phyloP scores from a whole-genome alignment of 257 asterid species.

The Lycium ferocissimum region DNA sequence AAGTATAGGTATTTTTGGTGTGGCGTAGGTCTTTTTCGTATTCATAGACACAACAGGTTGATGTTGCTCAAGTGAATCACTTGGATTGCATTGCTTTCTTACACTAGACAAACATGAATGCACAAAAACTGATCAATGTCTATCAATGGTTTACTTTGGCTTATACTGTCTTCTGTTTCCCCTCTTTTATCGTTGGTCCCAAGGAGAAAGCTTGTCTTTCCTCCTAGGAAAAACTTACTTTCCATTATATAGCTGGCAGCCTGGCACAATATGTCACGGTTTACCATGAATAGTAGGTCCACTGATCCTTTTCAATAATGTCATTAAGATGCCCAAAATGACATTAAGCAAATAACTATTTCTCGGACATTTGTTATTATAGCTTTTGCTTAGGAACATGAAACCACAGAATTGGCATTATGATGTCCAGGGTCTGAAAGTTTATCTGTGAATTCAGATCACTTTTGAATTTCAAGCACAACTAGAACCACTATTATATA shows the following conservation, averaged over 20 bases:
- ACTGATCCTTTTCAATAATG: background rate
- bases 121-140: background rate
- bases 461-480: slow-evolving; percentile 12
- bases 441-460: background rate
- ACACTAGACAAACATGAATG: slow-evolving; percentile 6
- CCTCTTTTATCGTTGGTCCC: background rate
- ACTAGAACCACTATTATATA: background rate
- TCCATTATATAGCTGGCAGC: background rate
- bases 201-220: background rate
- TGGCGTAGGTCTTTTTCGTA: background rate
- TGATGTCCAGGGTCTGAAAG: background rate
- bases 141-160: background rate
- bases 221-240: background rate
- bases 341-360: background rate
- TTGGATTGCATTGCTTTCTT: background rate
- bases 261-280: background rate
- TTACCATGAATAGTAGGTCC: background rate
- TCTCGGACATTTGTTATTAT: background rate
- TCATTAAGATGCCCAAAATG: background rate
- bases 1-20: background rate
- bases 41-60: background rate
- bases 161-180: background rate
- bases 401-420: background rate
- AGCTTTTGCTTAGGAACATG: background rate
- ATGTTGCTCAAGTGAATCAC: background rate